Percentiles rank a stretch among this genome's conserved stretches.
phyloP scores from a whole-genome alignment of 345 rosid species.

The Eucalyptus lansdowneana region DNA sequence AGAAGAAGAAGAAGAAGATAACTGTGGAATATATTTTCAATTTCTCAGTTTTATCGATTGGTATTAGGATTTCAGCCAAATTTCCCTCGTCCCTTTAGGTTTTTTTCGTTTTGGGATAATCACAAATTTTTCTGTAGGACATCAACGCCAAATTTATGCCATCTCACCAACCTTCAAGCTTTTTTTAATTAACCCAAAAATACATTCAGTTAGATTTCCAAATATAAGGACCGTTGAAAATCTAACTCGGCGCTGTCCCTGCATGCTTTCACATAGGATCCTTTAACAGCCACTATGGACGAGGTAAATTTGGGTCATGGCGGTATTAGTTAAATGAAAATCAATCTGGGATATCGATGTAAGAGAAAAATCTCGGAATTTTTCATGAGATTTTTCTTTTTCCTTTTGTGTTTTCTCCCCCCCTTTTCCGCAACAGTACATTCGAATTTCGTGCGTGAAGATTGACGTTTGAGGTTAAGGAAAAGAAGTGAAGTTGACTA shows the following conservation, averaged over 20 bases:
- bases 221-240: background rate
- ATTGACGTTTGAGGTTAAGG: background rate
- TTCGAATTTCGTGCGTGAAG: background rate
- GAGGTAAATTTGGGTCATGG: background rate
- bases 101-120: no score
- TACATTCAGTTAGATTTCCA: background rate
- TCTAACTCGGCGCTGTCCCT: background rate
- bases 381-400: background rate
- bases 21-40: background rate
- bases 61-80: background rate
- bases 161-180: background rate
- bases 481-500: background rate
- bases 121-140: background rate
- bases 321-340: background rate
- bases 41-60: background rate
- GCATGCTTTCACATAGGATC: background rate
- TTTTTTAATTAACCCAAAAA: background rate
- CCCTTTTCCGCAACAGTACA: background rate
- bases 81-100: fast-evolving
- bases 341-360: background rate
- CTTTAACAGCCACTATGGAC: background rate
- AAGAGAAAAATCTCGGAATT: background rate
- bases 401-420: background rate
- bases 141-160: background rate
- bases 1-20: fast-evolving